Evolutionary conservation across 176 grass and related monocot genomes (phyloP).

Genomic region (Aegilops speltoides): DNA sequence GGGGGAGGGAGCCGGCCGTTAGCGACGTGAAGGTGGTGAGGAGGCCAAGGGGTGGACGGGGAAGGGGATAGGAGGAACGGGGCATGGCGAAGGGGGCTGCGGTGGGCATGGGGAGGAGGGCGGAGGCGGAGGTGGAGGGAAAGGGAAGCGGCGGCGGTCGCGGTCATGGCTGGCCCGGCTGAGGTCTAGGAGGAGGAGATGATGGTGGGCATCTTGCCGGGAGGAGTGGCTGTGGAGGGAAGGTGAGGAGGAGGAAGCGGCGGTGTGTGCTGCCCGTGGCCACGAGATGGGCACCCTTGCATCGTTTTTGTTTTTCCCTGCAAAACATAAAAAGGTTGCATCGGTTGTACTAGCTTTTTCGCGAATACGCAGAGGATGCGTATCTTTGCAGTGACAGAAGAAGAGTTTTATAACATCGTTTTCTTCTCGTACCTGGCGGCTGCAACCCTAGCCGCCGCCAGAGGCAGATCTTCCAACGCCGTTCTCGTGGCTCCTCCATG

Average conservation of each 20-base stretch:
- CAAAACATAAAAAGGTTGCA: too few relatives aligned
- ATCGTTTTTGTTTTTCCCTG: too few relatives aligned
- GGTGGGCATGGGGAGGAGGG: constrained; percentile 23
- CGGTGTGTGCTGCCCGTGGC: background rate
- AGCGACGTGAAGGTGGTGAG: constrained; percentile 30
- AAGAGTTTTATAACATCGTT: too few relatives aligned
- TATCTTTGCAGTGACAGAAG: too few relatives aligned
- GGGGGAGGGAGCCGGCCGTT: constrained; percentile 16
- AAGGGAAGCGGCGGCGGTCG: constrained; percentile 31
- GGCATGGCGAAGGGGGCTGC: constrained; percentile 30
- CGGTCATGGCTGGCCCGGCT: constrained; percentile 28
- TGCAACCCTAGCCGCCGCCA: too few relatives aligned
- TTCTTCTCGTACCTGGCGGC: too few relatives aligned
- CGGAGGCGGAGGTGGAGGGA: constrained; percentile 43
- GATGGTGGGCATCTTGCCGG: constrained; percentile 14
- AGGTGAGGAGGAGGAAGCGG: background rate
- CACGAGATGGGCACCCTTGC: background rate
- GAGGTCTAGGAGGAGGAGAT: constrained; percentile 30
- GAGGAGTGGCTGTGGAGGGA: constrained; percentile 33
- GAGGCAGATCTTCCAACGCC: too few relatives aligned
- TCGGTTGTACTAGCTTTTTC: too few relatives aligned
- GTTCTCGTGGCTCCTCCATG: too few relatives aligned
- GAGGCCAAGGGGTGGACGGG: background rate
- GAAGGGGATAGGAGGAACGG: constrained; percentile 30
- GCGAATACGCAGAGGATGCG: too few relatives aligned